Evolutionary conservation across 2,329 filamentous ascomycete genomes (phyloP).

Genomic region (Fusarium bactridioides): DNA sequence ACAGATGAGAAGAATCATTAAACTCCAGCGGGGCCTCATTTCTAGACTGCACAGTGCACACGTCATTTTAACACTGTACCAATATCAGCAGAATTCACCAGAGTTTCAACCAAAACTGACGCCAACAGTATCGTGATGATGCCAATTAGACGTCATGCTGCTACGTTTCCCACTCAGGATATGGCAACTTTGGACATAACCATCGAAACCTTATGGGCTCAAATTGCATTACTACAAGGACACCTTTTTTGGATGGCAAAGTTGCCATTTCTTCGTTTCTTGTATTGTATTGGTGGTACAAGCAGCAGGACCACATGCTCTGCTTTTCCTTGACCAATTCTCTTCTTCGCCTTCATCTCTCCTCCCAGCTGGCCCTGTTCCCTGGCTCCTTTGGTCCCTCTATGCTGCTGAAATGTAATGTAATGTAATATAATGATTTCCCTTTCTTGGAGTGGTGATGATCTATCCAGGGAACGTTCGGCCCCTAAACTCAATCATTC

Average conservation of each 20-base stretch:
- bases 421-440: conserved; percentile 36
- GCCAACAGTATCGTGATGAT: conserved; percentile 15
- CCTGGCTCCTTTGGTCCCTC: conserved; percentile 28
- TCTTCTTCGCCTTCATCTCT: conserved; percentile 9
- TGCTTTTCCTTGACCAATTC: conserved; percentile 32
- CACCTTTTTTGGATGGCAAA: conserved; percentile 19
- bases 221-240: neutral
- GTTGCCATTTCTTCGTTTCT: conserved; percentile 26
- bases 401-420: conserved; percentile 41
- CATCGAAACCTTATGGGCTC: neutral
- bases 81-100: conserved; percentile 6
- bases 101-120: neutral
- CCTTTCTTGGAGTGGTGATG: conserved; percentile 57
- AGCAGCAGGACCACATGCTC: conserved; percentile 43
- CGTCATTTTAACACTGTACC: conserved; percentile 21
- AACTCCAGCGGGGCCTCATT: conserved; percentile 33
- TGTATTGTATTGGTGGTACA: conserved; percentile 43
- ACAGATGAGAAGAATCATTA: conserved; percentile 29
- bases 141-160: conserved; percentile 14
- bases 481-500: conserved; percentile 39
- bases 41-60: conserved; percentile 32
- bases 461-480: conserved; percentile 51
- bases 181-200: neutral
- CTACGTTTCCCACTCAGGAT: neutral
- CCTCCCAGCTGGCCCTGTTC: conserved; percentile 24